Base-by-base conservation (phyloP, 2,329 filamentous ascomycete genomes). In the Catunica adiposa region DNA sequence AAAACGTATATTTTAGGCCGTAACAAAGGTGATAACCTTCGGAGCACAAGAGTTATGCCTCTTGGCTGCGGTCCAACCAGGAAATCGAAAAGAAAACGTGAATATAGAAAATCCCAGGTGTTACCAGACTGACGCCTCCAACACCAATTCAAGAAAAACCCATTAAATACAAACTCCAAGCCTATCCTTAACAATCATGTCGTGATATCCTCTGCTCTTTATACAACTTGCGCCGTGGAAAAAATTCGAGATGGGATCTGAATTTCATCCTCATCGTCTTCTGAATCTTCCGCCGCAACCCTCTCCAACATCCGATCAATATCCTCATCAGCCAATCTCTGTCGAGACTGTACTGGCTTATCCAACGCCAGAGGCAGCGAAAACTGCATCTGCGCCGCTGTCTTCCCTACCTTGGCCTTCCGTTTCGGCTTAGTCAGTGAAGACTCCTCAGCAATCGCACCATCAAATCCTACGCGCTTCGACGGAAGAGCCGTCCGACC, bases 271-370 rank as follows among this genome's bases (percentile, higher is more conserved):
- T 78, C 77, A 17, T 75, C 78, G 56, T 75, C 71, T 47, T 73
- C 74, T n/a, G 67, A 68, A 31, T 66, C 69, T 23, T 72, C 73
- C 1, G 71, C 73, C 1, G 70, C 73, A 1, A 70, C 75, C 37
- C 70, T 70, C 56, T 80, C 77, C 42, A 80, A 66, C 73, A 80
- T 78, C 38, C 71, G 69, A 57, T 80, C 77, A 56, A 80, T 77
- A 40, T 80, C 77, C 44, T 76, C 75, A 38, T 79, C 76, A 1
- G 68, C 69, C 40, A 80, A 61, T 3, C 66, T 64, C n/a, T 69
- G 64, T 61, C 72, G 64, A 57, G 71, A 63, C 61, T 70, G 67
- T 4, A 64, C 6, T 66, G 61, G 20, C 64, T 66, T 46, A 65
- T 59, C 69, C 5, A 79, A 66, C 0, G 74, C 76, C 3, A 70